Evolutionary conservation across 176 grass and related monocot species (phyloP), one percentile per base, ranked within the genome.

Genomic region (Triticum timopheevii): DNA sequence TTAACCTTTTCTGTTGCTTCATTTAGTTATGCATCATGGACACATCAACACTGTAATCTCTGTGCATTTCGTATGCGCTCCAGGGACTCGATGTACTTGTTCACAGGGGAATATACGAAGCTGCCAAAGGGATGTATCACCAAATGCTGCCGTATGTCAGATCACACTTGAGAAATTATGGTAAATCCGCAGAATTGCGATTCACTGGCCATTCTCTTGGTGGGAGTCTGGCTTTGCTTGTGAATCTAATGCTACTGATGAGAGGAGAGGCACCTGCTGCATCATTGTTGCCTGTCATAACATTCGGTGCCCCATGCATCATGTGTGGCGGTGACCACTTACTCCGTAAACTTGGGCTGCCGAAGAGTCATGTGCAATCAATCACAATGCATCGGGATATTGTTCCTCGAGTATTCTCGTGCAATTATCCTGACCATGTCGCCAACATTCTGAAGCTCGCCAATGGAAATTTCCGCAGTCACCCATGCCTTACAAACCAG

Each of bases 161-260:
- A 91, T 84, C 90, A 35, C 92, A 98, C 63, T 56, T 94, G 72
- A 87, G 27, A n/a, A 69, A 4, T 66, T 17, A 20, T 34, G 90
- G 93, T 13, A 88, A 67, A 50, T 83, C 92, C 5, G 92, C 94
- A 44, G 67, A 66, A 47, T 59, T 98, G 23, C 80, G 87, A 6
- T 96, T 98, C 88, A 91, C 94, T 9, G 94, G 97, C 25, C 97
- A 98, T 86, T 98, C 97, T 88, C 93, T 98, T 16, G 97, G 97
- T 47, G 97, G 94, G 2, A 96, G 93, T 65, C 77, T 98, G 19
- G 88, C 90, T 52, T 30, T 98, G 79, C 88, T 98, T 45, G 92
- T 98, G 39, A 98, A 96, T 80, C 88, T 98, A 61, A 98, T 98
- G 97, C 34, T 98, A 54, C 31, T 98, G 83, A 85, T 88, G 62